phyloP scores from a whole-genome alignment of 1,284 basidiomycete genomes.

The Blastosporella zonata region DNA sequence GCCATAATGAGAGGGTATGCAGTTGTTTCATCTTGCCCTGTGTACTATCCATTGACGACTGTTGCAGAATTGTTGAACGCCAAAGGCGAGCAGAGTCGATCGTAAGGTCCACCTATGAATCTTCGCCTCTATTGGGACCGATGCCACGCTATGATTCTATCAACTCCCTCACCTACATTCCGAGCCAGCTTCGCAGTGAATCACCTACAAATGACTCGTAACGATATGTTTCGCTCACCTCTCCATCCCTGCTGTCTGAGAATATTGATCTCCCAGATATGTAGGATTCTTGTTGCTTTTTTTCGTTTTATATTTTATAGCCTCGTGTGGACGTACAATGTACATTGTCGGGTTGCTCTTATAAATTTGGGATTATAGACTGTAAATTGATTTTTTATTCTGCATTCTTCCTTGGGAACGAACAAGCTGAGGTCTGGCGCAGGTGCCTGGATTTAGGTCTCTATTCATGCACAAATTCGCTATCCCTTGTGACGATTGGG shows the following conservation, averaged over 20 bases:
- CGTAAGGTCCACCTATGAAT: slow-evolving; percentile 1
- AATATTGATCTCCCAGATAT: too few relatives aligned
- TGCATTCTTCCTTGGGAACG: too few relatives aligned
- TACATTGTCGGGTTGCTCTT: too few relatives aligned
- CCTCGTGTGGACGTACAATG: too few relatives aligned
- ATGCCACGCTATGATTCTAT: not conserved
- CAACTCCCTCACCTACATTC: not conserved
- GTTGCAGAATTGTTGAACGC: slow-evolving; percentile 20
- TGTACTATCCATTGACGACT: not conserved
- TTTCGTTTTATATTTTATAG: too few relatives aligned
- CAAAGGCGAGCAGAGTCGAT: slow-evolving; percentile 15
- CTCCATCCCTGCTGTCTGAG: too few relatives aligned
- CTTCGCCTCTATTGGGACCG: not conserved
- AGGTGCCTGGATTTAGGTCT: too few relatives aligned
- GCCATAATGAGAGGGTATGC: slow-evolving; percentile 77
- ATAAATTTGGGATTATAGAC: too few relatives aligned
- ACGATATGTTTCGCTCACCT: too few relatives aligned
- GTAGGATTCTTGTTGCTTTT: too few relatives aligned
- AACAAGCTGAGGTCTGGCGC: too few relatives aligned
- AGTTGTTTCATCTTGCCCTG: not conserved
- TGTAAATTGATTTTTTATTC: too few relatives aligned
- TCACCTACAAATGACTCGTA: not conserved
- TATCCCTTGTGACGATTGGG: not conserved
- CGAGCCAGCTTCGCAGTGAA: not conserved
- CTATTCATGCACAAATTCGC: not conserved